These are phyloP conservation scores for Fallopia convolvulus DNA, from an alignment of 148 eudicot species.

Conservation along the genomic window DNA sequence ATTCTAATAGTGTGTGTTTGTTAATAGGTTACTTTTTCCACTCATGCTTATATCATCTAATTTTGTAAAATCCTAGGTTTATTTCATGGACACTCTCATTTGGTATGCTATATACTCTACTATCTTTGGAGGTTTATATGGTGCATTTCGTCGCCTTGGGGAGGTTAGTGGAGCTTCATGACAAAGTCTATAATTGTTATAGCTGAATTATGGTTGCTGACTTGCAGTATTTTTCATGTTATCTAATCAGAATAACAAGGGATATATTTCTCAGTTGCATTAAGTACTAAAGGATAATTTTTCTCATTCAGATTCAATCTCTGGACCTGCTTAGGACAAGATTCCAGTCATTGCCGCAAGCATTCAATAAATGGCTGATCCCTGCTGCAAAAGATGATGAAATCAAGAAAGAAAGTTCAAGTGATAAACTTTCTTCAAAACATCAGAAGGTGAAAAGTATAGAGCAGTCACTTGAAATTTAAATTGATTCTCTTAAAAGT, in stretches of 20 bases:
- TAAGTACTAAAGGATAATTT: not conserved
- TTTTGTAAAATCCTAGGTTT: conserved; percentile 33
- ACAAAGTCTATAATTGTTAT: no score
- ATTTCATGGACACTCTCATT: conserved; percentile 65
- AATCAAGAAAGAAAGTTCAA: conserved; percentile 35
- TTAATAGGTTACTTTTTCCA: not conserved
- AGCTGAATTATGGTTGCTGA: not conserved
- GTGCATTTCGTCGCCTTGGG: conserved; percentile 69
- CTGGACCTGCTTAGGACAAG: conserved; percentile 50
- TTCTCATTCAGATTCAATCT: conserved; percentile 47
- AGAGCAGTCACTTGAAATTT: not conserved
- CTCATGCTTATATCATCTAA: conserved; percentile 12
- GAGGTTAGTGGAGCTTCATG: conserved; percentile 35
- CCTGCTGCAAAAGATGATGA: conserved; percentile 36
- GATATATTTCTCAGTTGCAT: not conserved
- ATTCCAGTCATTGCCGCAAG: conserved; percentile 48
- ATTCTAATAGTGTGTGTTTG: not conserved
- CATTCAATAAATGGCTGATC: conserved; percentile 43
- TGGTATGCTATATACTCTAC: conserved; percentile 75
- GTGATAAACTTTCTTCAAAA: conserved; percentile 40
- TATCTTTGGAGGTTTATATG: conserved; percentile 57
- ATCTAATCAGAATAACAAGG: not conserved
- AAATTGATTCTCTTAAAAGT: conserved; percentile 1
- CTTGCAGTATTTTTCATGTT: not conserved
- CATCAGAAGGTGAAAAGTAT: not conserved